A percentile compares a stretch with the other conserved stretches of the same genome.
Conservation (phyloP, 306 rosid species). For the Acmispon strigosus region DNA sequence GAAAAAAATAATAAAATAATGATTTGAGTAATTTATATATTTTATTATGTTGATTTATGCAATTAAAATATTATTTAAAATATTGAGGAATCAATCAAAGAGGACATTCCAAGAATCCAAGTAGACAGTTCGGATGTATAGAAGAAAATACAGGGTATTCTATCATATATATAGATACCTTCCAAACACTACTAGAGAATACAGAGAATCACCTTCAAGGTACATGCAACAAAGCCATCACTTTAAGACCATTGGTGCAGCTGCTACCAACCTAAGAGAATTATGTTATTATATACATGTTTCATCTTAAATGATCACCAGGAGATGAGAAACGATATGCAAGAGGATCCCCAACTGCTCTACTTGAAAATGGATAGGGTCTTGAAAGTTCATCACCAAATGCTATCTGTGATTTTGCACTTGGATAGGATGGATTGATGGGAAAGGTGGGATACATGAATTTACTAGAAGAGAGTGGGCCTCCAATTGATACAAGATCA, state of each 20-base stretch:
- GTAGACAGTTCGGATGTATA: not conserved
- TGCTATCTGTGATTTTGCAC: constrained; percentile 23
- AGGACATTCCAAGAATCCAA: not conserved
- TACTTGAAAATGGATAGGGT: constrained; percentile 37
- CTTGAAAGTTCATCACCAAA: constrained; percentile 33
- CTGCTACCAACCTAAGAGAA: constrained; percentile 27
- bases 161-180: constrained; percentile 8
- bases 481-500: constrained; percentile 33
- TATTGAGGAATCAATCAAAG: too few relatives aligned
- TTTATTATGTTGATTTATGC: too few relatives aligned
- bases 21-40: too few relatives aligned
- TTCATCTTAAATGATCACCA: constrained; percentile 41
- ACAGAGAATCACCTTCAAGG: constrained; percentile 16
- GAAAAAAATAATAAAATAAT: too few relatives aligned
- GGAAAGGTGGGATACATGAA: constrained; percentile 30
- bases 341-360: constrained; percentile 35
- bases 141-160: not conserved
- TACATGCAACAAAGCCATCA: constrained; percentile 21
- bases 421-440: constrained; percentile 34
- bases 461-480: constrained; percentile 35
- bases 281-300: constrained; percentile 34
- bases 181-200: constrained; percentile 11
- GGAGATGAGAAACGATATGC: constrained; percentile 35
- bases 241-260: constrained; percentile 7
- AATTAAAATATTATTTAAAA: too few relatives aligned